phyloP scores from a whole-genome alignment of 306 rosid genomes.

The Geum urbanum region DNA sequence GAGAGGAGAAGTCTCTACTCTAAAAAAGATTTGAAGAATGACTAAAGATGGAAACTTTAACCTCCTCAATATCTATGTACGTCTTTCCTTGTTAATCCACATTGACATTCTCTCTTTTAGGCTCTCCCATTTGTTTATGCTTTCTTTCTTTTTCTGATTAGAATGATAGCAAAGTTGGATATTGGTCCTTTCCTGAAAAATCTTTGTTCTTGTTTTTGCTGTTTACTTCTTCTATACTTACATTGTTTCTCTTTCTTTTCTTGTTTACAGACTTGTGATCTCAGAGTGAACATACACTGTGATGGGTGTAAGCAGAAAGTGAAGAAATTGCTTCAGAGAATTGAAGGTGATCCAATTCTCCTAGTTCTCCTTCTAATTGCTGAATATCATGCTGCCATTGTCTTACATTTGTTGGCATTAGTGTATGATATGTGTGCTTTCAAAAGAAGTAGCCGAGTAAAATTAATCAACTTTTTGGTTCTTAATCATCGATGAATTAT shows the following conservation, averaged over 20 bases:
- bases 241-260: neutral
- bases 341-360: slow-evolving; percentile 63
- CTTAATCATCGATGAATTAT: neutral
- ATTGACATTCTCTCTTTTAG: slow-evolving; percentile 38
- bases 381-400: neutral
- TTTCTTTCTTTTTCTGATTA: neutral
- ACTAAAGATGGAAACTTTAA: slow-evolving; percentile 91
- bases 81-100: slow-evolving; percentile 25
- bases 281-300: slow-evolving; percentile 93
- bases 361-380: slow-evolving; percentile 18
- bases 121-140: neutral
- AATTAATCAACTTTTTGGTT: neutral
- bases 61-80: slow-evolving; percentile 94
- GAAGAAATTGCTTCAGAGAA: slow-evolving; percentile 93
- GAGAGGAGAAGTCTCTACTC: slow-evolving; percentile 1
- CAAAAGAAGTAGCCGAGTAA: neutral
- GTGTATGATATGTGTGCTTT: neutral
- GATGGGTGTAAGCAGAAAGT: slow-evolving; percentile 99
- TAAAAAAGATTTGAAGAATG: slow-evolving; percentile 68
- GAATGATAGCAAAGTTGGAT: slow-evolving; percentile 26
- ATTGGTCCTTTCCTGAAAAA: slow-evolving; percentile 39
- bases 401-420: neutral
- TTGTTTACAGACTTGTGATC: slow-evolving; percentile 69
- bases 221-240: slow-evolving; percentile 25
- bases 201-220: slow-evolving; percentile 34